These are phyloP conservation scores for Saccharomycopsis synnaedendra DNA, from an alignment of 805 yeast species.

Conservation along the genomic window DNA sequence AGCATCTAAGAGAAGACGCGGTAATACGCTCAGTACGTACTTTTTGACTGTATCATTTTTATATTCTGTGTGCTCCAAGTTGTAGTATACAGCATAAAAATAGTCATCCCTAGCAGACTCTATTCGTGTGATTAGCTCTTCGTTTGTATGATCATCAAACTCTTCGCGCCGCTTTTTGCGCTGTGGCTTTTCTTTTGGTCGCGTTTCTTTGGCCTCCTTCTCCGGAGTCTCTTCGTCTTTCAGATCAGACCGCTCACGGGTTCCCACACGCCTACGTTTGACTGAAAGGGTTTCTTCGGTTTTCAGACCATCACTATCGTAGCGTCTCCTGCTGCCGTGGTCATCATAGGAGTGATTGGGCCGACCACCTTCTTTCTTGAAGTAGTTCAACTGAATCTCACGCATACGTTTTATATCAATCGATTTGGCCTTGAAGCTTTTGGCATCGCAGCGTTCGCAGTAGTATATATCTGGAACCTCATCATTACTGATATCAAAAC, in stretches of 20 bases:
- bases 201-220: neutral
- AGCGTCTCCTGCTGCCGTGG: neutral
- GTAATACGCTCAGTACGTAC: conserved; percentile 1
- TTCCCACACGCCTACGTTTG: conserved; percentile 1
- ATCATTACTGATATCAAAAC: conserved; percentile 69
- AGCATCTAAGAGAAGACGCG: neutral
- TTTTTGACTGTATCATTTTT: conserved; percentile 2
- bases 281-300: neutral
- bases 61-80: conserved; percentile 18
- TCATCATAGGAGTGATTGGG: conserved; percentile 1
- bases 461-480: conserved; percentile 75
- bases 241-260: neutral
- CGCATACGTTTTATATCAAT: conserved; percentile 30
- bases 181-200: conserved; percentile 2
- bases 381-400: conserved; percentile 18
- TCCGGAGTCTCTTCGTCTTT: neutral
- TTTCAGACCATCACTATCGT: neutral
- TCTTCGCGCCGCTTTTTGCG: conserved; percentile 14
- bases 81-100: conserved; percentile 14
- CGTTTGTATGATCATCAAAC: conserved; percentile 16
- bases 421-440: conserved; percentile 27
- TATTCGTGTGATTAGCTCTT: conserved; percentile 17
- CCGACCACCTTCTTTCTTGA: neutral
- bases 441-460: conserved; percentile 67
- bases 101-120: conserved; percentile 19